Evolutionary conservation across 1,284 basidiomycete genomes (phyloP).

Genomic region (Tausonia pullulans): DNA sequence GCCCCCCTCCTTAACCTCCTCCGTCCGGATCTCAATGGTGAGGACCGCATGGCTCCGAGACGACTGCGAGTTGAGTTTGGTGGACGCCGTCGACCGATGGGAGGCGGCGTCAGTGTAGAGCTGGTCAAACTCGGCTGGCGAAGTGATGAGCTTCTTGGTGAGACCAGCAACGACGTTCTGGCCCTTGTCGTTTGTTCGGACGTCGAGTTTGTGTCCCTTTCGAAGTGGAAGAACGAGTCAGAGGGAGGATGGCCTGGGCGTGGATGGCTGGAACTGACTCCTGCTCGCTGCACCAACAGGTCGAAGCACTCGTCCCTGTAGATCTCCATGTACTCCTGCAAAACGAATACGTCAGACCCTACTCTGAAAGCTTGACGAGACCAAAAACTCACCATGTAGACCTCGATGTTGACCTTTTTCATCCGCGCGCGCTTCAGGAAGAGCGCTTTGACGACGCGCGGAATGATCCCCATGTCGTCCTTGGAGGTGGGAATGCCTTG

Average conservation of each 20-base stretch:
- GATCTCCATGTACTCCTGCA: constrained; percentile 10
- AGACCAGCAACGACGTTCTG: constrained; percentile 70
- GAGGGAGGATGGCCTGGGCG: constrained; percentile 10
- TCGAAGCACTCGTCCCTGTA: constrained; percentile 66
- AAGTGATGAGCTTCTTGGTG: constrained; percentile 39
- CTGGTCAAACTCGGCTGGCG: constrained; percentile 49
- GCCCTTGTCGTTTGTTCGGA: constrained; percentile 58
- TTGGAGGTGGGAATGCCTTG: constrained; percentile 46
- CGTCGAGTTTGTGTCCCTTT: constrained; percentile 64
- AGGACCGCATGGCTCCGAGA: constrained; percentile 74
- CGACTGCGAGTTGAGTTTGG: constrained; percentile 62
- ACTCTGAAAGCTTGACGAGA: background rate
- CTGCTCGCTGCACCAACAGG: constrained; percentile 41
- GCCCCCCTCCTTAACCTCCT: constrained; percentile 17
- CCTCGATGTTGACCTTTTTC: constrained; percentile 27
- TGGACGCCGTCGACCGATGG: constrained; percentile 67
- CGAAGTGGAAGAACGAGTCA: background rate
- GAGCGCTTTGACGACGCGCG: constrained; percentile 50
- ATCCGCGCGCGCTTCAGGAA: constrained; percentile 7
- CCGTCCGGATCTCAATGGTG: constrained; percentile 46
- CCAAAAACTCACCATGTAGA: background rate
- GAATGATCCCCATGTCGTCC: constrained; percentile 60
- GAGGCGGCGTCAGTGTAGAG: constrained; percentile 57
- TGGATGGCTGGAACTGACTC: constrained; percentile 35
- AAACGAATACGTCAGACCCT: background rate